Percentiles rank a stretch among this genome's conserved stretches.
phyloP scores from a whole-genome alignment of 2,329 filamentous ascomycete species.

The Pseudogymnoascus verrucosus region DNA sequence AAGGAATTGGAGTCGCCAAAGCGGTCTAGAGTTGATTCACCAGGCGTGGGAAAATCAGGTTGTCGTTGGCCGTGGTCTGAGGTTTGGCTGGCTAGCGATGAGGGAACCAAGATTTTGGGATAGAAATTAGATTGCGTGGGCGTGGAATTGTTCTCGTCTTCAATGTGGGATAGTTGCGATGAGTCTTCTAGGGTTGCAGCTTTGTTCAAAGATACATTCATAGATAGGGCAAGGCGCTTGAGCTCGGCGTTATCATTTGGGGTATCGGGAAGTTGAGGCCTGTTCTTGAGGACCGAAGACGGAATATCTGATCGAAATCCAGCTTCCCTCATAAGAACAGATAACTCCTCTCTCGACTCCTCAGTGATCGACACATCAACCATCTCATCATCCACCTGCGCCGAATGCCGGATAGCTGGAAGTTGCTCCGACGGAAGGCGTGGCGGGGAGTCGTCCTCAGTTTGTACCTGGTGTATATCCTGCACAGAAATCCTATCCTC shows the following conservation, averaged over 20 bases:
- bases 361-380: conserved; percentile 18
- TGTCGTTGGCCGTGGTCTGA: conserved; percentile 40
- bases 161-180: background rate
- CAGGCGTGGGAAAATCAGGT: conserved; percentile 35
- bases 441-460: conserved; percentile 9
- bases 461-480: conserved; percentile 13
- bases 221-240: conserved; percentile 18
- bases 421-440: conserved; percentile 14
- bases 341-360: conserved; percentile 32
- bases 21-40: conserved; percentile 21
- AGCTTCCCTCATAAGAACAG: conserved; percentile 38
- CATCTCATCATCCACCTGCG: conserved; percentile 28
- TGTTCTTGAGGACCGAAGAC: conserved; percentile 27
- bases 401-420: conserved; percentile 13
- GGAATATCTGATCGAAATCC: conserved; percentile 40
- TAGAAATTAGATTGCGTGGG: conserved; percentile 17
- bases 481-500: conserved; percentile 12
- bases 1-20: conserved; percentile 1
- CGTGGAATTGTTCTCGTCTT: conserved; percentile 13
- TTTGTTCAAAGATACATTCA: conserved; percentile 14
- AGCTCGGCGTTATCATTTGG: conserved; percentile 20
- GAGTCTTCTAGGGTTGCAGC: background rate
- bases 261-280: conserved; percentile 16
- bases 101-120: conserved; percentile 26
- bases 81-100: conserved; percentile 35